Base-by-base conservation (phyloP, 805 yeast species). In the Ogataea minuta region DNA sequence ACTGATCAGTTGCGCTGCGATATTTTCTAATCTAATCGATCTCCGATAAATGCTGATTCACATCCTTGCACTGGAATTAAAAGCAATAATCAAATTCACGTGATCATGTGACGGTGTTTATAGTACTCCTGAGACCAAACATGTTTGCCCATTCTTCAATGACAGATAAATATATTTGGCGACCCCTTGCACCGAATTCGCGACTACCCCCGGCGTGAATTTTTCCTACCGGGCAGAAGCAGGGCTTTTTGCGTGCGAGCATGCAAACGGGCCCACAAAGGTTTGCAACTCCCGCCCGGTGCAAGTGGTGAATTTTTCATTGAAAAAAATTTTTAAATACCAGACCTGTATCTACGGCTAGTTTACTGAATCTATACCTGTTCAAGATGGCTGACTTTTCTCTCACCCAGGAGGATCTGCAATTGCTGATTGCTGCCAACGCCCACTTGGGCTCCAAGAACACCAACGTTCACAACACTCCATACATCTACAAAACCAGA, bases 401-500 rank as follows among this genome's bases (percentile, higher is more conserved):
- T 34, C 56, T 61, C 51, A 88, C 96, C 72, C 88, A 89, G 74
- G 96, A 88, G 78, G 97, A 90, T 77, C 95, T 95, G 77, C 93
- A 93, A 81, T 86, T 91, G 72, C 81, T 93, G 76, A 84, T 93
- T 78, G 98, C 99, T 72, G 99, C 99, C 72, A 91, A 91, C 88
- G 87, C 83, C 67, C 99, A 93, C 81, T 84, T 93, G 72, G 99
- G 99, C 75, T 83, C 98, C 72, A 93, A 93, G 88, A 93, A 93
- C 88, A 95, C 91, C 73, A 97, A 90, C 80, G 95, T 87, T 67
- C 96, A 89, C 87, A 89, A 87, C 83, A 85, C 84, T 72, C 84
- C 93, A 73, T 88, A 88, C 81, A 95, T 91, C 64, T 86, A 77
- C 91, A 86, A 88, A 79, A 84, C 96, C 74, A 90, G 98, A 80